Conservation (phyloP, 2,329 filamentous ascomycete species). For the Myriosclerotinia scirpicola region DNA sequence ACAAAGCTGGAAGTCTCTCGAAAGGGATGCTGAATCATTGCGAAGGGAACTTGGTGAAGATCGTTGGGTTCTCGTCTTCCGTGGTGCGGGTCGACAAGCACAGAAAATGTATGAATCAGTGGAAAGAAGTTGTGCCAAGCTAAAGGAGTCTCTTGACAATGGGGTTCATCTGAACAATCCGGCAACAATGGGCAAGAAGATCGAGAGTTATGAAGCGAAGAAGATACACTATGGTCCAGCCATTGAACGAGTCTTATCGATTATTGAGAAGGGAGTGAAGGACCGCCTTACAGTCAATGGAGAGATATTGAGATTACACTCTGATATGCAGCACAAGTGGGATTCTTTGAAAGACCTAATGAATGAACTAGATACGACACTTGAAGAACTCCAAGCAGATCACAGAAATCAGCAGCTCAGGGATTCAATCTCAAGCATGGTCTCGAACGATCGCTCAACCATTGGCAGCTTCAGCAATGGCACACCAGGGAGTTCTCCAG, state of each 20-base stretch:
- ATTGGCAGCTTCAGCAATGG: slow-evolving; percentile 44
- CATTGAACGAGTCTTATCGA: slow-evolving; percentile 84
- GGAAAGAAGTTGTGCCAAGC: slow-evolving; percentile 78
- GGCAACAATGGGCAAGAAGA: slow-evolving; percentile 71
- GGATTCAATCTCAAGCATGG: slow-evolving; percentile 89
- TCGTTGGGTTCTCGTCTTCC: slow-evolving; percentile 92
- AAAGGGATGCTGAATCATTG: slow-evolving; percentile 85
- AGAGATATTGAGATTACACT: slow-evolving; percentile 83
- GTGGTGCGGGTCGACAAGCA: slow-evolving; percentile 86
- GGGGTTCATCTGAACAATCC: slow-evolving; percentile 72
- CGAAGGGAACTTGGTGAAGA: slow-evolving; percentile 92
- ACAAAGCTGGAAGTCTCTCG: slow-evolving; percentile 81
- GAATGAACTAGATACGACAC: slow-evolving; percentile 68
- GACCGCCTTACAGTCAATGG: slow-evolving; percentile 96
- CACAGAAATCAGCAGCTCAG: slow-evolving; percentile 72
- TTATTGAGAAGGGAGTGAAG: slow-evolving; percentile 94
- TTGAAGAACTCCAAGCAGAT: slow-evolving; percentile 71
- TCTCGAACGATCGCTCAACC: slow-evolving; percentile 52
- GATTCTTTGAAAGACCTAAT: slow-evolving; percentile 74
- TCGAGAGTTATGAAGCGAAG: slow-evolving; percentile 93
- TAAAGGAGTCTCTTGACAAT: slow-evolving; percentile 76
- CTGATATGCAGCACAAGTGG: slow-evolving; percentile 83
- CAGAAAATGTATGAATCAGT: slow-evolving; percentile 97
- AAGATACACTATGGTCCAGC: slow-evolving; percentile 91
- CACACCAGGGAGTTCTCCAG: slow-evolving; percentile 61